phyloP scores from a whole-genome alignment of 1,284 basidiomycete genomes.

The Ceratobasidium papillatum region DNA sequence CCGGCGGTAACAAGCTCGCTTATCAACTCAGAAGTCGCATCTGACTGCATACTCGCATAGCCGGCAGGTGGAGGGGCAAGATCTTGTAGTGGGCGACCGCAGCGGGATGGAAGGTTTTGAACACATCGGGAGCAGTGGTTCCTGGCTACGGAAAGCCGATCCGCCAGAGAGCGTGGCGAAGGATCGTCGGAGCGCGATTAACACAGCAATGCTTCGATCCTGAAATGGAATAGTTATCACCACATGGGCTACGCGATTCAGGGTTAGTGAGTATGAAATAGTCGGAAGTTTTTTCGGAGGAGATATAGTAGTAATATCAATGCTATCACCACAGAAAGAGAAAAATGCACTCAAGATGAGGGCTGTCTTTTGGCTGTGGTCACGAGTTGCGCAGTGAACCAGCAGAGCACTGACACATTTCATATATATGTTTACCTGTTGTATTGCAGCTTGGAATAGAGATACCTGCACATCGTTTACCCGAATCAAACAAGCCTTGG shows the following conservation, averaged over 20 bases:
- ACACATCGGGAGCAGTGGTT: neutral
- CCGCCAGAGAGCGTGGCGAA: neutral
- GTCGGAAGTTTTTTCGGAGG: neutral
- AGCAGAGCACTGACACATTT: neutral
- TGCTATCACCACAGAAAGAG: neutral
- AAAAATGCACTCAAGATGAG: neutral
- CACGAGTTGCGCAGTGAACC: neutral
- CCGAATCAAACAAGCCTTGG: neutral
- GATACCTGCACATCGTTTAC: neutral
- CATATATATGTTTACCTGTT: too few relatives aligned
- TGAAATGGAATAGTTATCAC: neutral
- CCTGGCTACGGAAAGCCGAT: conserved; percentile 22
- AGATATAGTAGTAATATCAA: neutral
- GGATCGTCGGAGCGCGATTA: neutral
- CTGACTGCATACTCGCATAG: conserved; percentile 29
- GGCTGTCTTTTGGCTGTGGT: neutral
- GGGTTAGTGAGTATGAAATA: neutral
- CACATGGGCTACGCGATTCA: neutral
- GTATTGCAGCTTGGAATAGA: too few relatives aligned
- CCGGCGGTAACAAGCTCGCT: conserved; percentile 3
- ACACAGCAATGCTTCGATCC: neutral
- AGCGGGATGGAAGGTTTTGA: conserved; percentile 8
- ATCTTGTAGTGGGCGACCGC: neutral
- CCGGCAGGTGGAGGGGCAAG: conserved; percentile 5
- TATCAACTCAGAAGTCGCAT: neutral